Evolutionary conservation across 768 basidiomycete species (phyloP).

Genomic region (Serpula lacrymans): DNA sequence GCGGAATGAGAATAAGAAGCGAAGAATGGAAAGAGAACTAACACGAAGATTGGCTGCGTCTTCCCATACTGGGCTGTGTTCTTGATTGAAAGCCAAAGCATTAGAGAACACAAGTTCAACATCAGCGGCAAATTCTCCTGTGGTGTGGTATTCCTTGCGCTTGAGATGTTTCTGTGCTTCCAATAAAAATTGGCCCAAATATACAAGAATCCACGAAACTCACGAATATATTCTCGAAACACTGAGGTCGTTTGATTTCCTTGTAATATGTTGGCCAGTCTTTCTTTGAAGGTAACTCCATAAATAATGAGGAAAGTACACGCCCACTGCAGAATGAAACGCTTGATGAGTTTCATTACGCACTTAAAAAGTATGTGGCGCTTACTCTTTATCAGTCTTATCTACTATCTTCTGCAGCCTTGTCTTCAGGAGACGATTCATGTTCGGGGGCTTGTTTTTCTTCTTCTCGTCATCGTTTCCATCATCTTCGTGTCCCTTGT

Average conservation of each 20-base stretch:
- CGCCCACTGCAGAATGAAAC: constrained; percentile 51
- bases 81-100: constrained; percentile 84
- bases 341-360: neutral
- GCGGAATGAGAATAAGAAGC: constrained; percentile 9
- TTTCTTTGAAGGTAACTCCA: constrained; percentile 79
- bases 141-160: constrained; percentile 68
- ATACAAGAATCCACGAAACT: constrained; percentile 25
- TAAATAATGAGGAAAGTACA: constrained; percentile 68
- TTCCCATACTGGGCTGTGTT: constrained; percentile 80
- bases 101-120: constrained; percentile 90
- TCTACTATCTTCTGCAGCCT: constrained; percentile 70
- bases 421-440: constrained; percentile 63
- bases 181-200: constrained; percentile 6
- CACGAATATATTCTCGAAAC: constrained; percentile 74
- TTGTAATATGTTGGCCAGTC: constrained; percentile 79
- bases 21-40: constrained; percentile 17
- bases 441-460: constrained; percentile 54
- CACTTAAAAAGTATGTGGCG: neutral
- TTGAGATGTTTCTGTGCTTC: constrained; percentile 76
- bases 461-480: constrained; percentile 42
- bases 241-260: constrained; percentile 74
- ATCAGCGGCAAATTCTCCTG: constrained; percentile 75
- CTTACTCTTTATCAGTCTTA: constrained; percentile 69
- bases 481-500: constrained; percentile 36
- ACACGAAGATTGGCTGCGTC: constrained; percentile 70